Evolutionary conservation across 208 protist genomes (phyloP), one percentile per base, ranked within the genome.

Genomic region (Leptomonas pyrrhocoris): DNA sequence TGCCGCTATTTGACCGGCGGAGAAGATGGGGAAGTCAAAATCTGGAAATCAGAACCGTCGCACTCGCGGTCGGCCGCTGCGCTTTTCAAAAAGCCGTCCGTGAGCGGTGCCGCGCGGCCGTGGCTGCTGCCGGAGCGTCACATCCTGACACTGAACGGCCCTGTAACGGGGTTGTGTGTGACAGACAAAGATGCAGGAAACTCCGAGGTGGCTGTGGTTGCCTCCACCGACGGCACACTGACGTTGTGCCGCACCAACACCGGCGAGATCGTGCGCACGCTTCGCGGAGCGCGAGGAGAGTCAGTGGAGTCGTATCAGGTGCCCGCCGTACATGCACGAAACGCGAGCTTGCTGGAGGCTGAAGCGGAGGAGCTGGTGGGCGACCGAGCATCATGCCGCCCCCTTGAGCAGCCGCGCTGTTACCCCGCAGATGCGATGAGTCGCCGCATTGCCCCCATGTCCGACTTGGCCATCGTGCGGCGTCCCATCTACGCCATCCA

Each of bases 11-110:
- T 95, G 59, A 96, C 87, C 4, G 86, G 79, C 2, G 78, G 81
- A 2, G 68, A 69, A 43, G 92, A 96, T 73, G 92, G 89, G 0
- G 79, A 91, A n/a, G 86, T 95, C 53, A 96, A 96, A 70, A 66
- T 94, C 34, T 96, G 89, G 92, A 74, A 80, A 1, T 69, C 84
- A 0, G 85, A 94, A 61, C 81, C 82, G 55, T 74, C 92, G 3
- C 75, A 68, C 45, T 78, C 85, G 13, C 43, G 59, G 25, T 56
- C 48, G 40, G 8, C 23, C 23, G 15, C 28, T 16, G 30, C 13
- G n/a, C 21, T 9, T 19, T 18, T n/a, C 12, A 23, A 13, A 6
- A 30, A 30, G 21, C 19, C 38, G 15, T 12, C 31, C 21, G 40
- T 19, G 5, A 60, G 58, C 7, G 43, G 51, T 23, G 38, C 66